phyloP scores from a whole-genome alignment of 345 rosid genomes.

The Salix udensis region DNA sequence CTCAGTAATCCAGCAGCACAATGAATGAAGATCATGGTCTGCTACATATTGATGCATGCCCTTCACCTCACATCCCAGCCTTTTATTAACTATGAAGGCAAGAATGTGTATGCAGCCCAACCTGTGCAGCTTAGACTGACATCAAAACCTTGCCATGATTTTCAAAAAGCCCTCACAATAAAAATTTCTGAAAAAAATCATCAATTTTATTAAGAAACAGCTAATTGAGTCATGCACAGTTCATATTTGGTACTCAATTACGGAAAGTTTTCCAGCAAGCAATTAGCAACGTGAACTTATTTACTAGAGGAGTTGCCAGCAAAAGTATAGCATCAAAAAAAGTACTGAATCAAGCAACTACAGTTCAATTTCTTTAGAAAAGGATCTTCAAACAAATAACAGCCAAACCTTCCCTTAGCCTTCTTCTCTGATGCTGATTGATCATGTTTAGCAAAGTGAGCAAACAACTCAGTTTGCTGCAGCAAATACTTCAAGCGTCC shows the following conservation, averaged over 20 bases:
- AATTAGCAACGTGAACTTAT: no score
- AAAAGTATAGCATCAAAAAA: not conserved
- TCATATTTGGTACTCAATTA: not conserved
- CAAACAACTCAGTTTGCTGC: conserved; percentile 96
- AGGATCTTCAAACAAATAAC: not conserved
- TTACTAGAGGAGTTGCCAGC: not conserved
- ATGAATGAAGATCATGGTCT: not conserved
- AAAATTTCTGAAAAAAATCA: not conserved
- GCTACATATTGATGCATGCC: not conserved
- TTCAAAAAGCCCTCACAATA: not conserved
- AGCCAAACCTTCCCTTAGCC: conserved; percentile 72
- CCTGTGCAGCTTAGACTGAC: not conserved
- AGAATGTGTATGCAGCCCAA: not conserved
- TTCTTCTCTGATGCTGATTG: conserved; percentile 68
- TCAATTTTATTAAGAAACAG: not conserved
- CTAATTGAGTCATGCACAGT: not conserved
- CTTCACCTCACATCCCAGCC: not conserved
- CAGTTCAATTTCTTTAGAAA: no score
- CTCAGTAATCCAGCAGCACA: not conserved
- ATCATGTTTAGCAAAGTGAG: conserved; percentile 91
- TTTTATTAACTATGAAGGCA: not conserved
- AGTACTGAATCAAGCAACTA: not conserved
- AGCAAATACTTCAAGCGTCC: conserved; percentile 88
- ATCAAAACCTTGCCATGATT: not conserved
- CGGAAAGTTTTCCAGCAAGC: not conserved